Conservation (phyloP, 768 basidiomycete genomes). For the Boletus coccyginus region DNA sequence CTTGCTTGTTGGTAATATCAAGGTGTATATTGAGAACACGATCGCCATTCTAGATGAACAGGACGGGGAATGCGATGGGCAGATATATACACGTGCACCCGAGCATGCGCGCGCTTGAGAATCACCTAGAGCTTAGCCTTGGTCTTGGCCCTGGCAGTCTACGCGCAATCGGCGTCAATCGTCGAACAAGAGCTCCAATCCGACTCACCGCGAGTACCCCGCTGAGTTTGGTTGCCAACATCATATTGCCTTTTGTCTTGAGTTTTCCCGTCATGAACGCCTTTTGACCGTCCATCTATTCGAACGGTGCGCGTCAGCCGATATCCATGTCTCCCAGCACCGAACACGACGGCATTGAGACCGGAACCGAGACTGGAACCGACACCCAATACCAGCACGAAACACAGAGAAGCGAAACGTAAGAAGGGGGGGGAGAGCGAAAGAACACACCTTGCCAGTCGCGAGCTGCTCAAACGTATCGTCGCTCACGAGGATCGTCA, state of each 20-base stretch:
- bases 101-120: neutral
- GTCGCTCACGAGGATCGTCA: constrained; percentile 76
- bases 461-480: constrained; percentile 73
- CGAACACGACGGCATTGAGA: neutral
- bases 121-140: constrained; percentile 42
- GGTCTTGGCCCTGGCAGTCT: constrained; percentile 33
- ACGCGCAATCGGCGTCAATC: neutral
- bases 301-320: neutral
- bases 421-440: neutral
- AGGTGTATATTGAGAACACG: constrained; percentile 15
- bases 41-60: constrained; percentile 17
- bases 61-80: neutral
- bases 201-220: constrained; percentile 67
- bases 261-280: constrained; percentile 96
- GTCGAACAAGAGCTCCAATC: too few species aligned
- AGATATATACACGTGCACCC: neutral
- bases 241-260: constrained; percentile 89
- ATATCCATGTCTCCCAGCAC: too few species aligned
- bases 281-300: constrained; percentile 83
- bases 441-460: constrained; percentile 56
- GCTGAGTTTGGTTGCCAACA: constrained; percentile 92
- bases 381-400: too few species aligned
- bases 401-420: too few species aligned
- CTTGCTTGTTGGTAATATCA: neutral
- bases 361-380: too few species aligned